Evolutionary conservation across 441 rosid species (phyloP), one percentile per base, ranked within the genome.

Genomic region (Pelargonium myrrhifolium): DNA sequence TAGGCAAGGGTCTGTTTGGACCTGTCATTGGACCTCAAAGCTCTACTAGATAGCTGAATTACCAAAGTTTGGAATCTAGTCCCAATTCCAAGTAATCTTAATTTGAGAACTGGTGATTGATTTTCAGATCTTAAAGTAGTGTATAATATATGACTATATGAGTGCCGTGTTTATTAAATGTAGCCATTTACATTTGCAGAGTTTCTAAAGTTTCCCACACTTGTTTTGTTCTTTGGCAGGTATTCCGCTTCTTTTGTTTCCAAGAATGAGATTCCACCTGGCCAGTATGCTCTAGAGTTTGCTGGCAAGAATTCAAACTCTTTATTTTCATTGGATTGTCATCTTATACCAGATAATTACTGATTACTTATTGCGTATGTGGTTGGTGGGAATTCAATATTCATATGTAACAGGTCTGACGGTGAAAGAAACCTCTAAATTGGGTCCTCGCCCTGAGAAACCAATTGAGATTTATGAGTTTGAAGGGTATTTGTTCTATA

Each of bases 381-480:
- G 60, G 28, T 14, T 53, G 65, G 43, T 67, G 67, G 39, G 4
- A 28, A 62, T 37, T 35, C 43, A 24, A 3, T 40, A 21, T 67
- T 72, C 3, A 72, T 22, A 15, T 71, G 71, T 21, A 58, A 75
- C 74, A 93, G 98, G 97, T 74, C 67, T 74, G 20, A 89, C 83
- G 55, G 74, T 93, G 53, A 93, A 89, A 79, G 98, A 93, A 83
- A 75, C 80, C 43, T 77, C 96, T 45, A 93, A 86, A 72, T 8
- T 85, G 11, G 97, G 98, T 17, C 89, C 90, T 74, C 93, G 93
- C 20, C 98, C 98, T 5, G 93, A 89, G 79, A 89, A 87, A 74
- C 94, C 96, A n/a, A 89, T 93, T 4, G 97, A 89, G 85, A 86
- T 90, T 37, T 93, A 93, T 28, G 98, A 93, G 76, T 93, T 89